These are phyloP conservation scores for Mediolabrus comicus DNA, from an alignment of 108 stramenopile genomes.

Conservation along the genomic window DNA sequence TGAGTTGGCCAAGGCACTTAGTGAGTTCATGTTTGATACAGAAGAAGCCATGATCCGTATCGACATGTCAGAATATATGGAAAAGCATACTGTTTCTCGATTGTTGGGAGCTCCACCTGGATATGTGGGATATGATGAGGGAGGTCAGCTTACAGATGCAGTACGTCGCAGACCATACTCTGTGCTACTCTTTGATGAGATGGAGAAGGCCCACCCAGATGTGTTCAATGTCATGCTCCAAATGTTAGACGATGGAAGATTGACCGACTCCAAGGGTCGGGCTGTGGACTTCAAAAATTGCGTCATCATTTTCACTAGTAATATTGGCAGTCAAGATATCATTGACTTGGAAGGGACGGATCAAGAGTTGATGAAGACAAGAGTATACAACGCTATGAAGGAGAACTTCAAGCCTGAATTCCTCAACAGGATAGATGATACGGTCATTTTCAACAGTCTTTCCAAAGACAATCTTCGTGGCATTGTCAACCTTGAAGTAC, in stretches of 20 bases:
- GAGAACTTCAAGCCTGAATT: constrained; percentile 97
- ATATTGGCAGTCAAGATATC: constrained; percentile 94
- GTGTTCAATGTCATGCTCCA: constrained; percentile 98
- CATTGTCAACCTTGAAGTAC: constrained; percentile 88
- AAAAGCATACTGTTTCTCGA: constrained; percentile 90
- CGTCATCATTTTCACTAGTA: constrained; percentile 95
- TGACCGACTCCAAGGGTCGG: constrained; percentile 97
- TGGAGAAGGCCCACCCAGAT: constrained; percentile 99
- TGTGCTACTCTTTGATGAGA: constrained; percentile 96
- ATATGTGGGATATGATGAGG: constrained; percentile 98
- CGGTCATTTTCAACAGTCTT: constrained; percentile 95
- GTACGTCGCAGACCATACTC: constrained; percentile 95
- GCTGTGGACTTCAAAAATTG: constrained; percentile 95
- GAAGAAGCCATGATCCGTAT: constrained; percentile 92
- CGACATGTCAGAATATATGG: constrained; percentile 98
- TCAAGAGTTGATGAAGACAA: constrained; percentile 63
- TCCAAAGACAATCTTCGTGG: constrained; percentile 78
- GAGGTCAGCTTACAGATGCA: constrained; percentile 98
- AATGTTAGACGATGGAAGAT: constrained; percentile 95
- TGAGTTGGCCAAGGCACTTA: constrained; percentile 90
- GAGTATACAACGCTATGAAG: constrained; percentile 78
- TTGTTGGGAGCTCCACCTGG: constrained; percentile 95
- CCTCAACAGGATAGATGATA: constrained; percentile 96
- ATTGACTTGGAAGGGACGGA: constrained; percentile 67
- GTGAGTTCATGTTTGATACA: constrained; percentile 89